A percentile compares a stretch with the other conserved stretches of the same genome.
phyloP scores from a whole-genome alignment of 2,329 filamentous ascomycete species.

The Hypoxylon sp. region DNA sequence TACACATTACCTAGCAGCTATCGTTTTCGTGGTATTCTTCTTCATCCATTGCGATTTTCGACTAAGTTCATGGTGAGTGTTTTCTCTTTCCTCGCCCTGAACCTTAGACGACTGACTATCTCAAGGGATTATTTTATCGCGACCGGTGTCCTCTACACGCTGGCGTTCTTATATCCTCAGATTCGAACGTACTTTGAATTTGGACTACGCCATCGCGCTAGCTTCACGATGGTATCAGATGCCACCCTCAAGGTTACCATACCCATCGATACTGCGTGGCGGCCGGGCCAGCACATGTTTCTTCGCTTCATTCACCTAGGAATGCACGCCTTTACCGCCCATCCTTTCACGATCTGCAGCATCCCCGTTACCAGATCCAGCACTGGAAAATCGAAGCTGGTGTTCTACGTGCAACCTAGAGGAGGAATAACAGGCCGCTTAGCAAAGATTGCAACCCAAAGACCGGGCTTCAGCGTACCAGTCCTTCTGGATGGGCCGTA shows the following conservation, averaged over 20 bases:
- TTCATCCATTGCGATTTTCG: conserved; percentile 70
- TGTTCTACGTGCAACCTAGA: conserved; percentile 65
- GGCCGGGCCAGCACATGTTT: conserved; percentile 66
- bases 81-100: neutral
- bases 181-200: conserved; percentile 62
- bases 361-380: conserved; percentile 49
- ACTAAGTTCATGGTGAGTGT: conserved; percentile 62
- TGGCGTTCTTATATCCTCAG: conserved; percentile 59
- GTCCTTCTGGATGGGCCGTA: conserved; percentile 70
- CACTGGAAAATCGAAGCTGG: conserved; percentile 53
- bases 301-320: conserved; percentile 63
- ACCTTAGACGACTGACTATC: conserved; percentile 11
- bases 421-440: conserved; percentile 63
- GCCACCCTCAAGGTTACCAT: conserved; percentile 58
- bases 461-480: conserved; percentile 53
- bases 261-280: conserved; percentile 59
- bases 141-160: conserved; percentile 62
- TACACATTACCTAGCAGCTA: conserved; percentile 63
- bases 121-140: conserved; percentile 71
- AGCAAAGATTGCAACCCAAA: conserved; percentile 53
- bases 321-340: conserved; percentile 58
- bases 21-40: conserved; percentile 68
- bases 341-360: conserved; percentile 69
- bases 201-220: conserved; percentile 59
- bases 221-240: conserved; percentile 55